Evolutionary conservation across 1,284 basidiomycete species (phyloP).

Genomic region (Schizophyllum commune): DNA sequence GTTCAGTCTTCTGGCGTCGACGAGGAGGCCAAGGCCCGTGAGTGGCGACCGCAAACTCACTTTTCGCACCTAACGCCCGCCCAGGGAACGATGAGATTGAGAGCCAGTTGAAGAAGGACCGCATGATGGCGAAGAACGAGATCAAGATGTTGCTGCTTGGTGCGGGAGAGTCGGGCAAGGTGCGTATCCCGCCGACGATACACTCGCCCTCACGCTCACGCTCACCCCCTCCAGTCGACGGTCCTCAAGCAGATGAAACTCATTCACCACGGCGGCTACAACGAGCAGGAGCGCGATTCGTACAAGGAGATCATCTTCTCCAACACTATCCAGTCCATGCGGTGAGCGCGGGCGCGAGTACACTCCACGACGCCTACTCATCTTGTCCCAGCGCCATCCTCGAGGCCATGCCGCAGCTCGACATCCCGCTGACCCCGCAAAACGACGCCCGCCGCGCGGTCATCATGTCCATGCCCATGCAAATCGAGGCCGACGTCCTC

Average conservation of each 20-base stretch:
- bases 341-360: slow-evolving; percentile 35
- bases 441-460: slow-evolving; percentile 72
- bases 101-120: slow-evolving; percentile 88
- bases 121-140: slow-evolving; percentile 89
- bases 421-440: slow-evolving; percentile 37
- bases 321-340: slow-evolving; percentile 95
- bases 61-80: slow-evolving; percentile 1
- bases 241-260: slow-evolving; percentile 97
- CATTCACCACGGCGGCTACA: slow-evolving; percentile 90
- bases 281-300: slow-evolving; percentile 84
- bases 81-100: slow-evolving; percentile 93
- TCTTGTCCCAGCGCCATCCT: slow-evolving; percentile 65
- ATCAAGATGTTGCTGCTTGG: slow-evolving; percentile 91
- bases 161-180: slow-evolving; percentile 91
- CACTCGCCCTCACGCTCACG: slow-evolving; percentile 1
- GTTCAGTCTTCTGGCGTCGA: slow-evolving; percentile 64
- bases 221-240: slow-evolving; percentile 53
- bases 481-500: slow-evolving; percentile 79
- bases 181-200: slow-evolving; percentile 21
- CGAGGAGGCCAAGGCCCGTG: slow-evolving; percentile 77
- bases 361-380: not conserved
- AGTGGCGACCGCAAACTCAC: slow-evolving; percentile 26
- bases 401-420: slow-evolving; percentile 75
- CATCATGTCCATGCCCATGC: slow-evolving; percentile 77
- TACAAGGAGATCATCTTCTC: slow-evolving; percentile 98